Evolutionary conservation across 805 yeast species (phyloP), one percentile per base, ranked within the genome.

Genomic region (Pichia cabralensis): DNA sequence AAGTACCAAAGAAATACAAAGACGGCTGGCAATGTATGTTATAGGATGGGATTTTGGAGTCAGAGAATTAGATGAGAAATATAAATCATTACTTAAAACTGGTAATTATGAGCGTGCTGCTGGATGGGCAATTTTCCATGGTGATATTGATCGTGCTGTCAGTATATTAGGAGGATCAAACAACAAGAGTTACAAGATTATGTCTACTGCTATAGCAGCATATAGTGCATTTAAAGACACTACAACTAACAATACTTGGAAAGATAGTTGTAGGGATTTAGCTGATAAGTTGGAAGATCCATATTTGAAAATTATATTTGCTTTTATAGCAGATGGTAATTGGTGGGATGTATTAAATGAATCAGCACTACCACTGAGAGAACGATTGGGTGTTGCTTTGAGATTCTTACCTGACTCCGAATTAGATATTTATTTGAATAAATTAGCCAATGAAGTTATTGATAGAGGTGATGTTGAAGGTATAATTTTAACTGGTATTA

Each of bases 261-360:
- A 84, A 48, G 94, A 85, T 36, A 95, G 85, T 53, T 89, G 96
- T 53, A 75, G 96, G 35, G 69, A 69, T 38, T 71, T 89, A 67
- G 82, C 96, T 0, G 71, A 81, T n/a, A 96, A 85, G 46, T 64
- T 89, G 37, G 89, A 80, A 10, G 79, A 83, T 49, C 96, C 97
- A 0, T 89, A 89, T 52, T 59, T 89, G 40, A 62, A 96, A 28
- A 95, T 94, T 0, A 82, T 89, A 1, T 89, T 89, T 64, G 96
- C 96, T 0, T 89, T 77, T 47, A 80, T 89, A 35, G 86, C 96
- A 0, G 96, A 89, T 50, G 81, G 84, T 30, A 92, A 88, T 44
- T 89, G 97, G 96, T 80, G 89, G 78, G 96, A 85, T 49, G 95
- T 89, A 2, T 63, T 89, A 34, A 95, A 85, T 51, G 96, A 89